Conservation (phyloP, 768 basidiomycete genomes). For the Dictyophora rubrovolvata region DNA sequence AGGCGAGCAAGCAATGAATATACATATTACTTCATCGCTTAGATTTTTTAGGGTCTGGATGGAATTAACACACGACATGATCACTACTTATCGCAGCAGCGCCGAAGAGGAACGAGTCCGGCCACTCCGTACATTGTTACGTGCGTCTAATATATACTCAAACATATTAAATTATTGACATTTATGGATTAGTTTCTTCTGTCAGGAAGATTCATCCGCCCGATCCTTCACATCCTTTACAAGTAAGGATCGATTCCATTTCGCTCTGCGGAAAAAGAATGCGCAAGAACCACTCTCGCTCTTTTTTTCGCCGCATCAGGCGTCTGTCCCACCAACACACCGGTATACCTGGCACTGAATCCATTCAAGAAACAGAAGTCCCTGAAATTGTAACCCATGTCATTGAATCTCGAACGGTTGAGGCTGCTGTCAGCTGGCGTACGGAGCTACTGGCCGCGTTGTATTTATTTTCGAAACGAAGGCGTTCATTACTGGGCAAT, state of each 20-base stretch:
- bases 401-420: conserved; percentile 49
- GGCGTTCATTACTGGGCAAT: conserved; percentile 34
- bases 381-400: conserved; percentile 17
- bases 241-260: background rate
- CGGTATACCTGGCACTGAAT: background rate
- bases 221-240: conserved; percentile 35
- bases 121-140: conserved; percentile 41
- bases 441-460: conserved; percentile 35
- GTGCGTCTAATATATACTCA: conserved; percentile 26
- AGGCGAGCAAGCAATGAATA: conserved; percentile 14
- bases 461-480: conserved; percentile 24
- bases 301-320: conserved; percentile 17
- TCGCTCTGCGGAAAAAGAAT: background rate
- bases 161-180: background rate
- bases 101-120: conserved; percentile 42
- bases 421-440: conserved; percentile 40
- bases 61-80: conserved; percentile 51
- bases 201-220: conserved; percentile 34
- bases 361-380: background rate
- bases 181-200: conserved; percentile 32
- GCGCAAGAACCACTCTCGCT: conserved; percentile 22
- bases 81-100: conserved; percentile 46
- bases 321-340: background rate
- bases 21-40: background rate
- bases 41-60: conserved; percentile 40